Conservation (phyloP, 2,329 filamentous ascomycete genomes). For the Xenoacremonium recifei region DNA sequence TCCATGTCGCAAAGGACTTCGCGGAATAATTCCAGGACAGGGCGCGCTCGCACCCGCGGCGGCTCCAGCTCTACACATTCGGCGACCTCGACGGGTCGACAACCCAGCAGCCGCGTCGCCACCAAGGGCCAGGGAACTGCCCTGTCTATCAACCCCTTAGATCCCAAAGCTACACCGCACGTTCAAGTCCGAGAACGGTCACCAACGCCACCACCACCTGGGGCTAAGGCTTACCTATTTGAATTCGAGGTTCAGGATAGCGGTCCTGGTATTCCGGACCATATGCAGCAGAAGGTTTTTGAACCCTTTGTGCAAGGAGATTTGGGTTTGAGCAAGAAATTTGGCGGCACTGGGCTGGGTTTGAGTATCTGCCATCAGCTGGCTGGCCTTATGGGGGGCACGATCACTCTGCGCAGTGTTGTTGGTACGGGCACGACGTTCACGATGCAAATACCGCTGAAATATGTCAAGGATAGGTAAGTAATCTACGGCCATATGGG, state of each 20-base stretch:
- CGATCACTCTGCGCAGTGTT: slow-evolving; percentile 68
- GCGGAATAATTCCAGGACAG: slow-evolving; percentile 41
- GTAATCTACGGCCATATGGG: not conserved
- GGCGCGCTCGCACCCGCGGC: slow-evolving; percentile 42
- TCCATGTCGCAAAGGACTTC: slow-evolving; percentile 52
- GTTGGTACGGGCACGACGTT: slow-evolving; percentile 77
- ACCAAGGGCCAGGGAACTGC: slow-evolving; percentile 48
- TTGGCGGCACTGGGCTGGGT: slow-evolving; percentile 83
- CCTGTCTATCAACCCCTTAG: slow-evolving; percentile 61
- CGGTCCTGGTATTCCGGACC: slow-evolving; percentile 77
- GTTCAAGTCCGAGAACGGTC: slow-evolving; percentile 53
- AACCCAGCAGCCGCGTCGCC: slow-evolving; percentile 18
- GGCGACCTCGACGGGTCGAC: slow-evolving; percentile 40
- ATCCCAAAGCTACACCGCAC: slow-evolving; percentile 51
- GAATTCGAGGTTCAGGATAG: slow-evolving; percentile 89
- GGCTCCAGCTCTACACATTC: slow-evolving; percentile 52
- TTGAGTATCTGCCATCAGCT: slow-evolving; percentile 88
- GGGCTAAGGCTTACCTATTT: slow-evolving; percentile 68
- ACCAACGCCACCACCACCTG: slow-evolving; percentile 58
- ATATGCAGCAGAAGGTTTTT: slow-evolving; percentile 80
- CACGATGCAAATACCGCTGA: slow-evolving; percentile 77
- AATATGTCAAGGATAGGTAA: slow-evolving; percentile 65
- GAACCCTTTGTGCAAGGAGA: slow-evolving; percentile 96
- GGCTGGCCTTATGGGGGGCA: slow-evolving; percentile 78
- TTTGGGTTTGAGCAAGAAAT: slow-evolving; percentile 83